Evolutionary conservation across 495 filamentous ascomycete genomes (phyloP).

Genomic region (Clohesyomyces aquaticus): DNA sequence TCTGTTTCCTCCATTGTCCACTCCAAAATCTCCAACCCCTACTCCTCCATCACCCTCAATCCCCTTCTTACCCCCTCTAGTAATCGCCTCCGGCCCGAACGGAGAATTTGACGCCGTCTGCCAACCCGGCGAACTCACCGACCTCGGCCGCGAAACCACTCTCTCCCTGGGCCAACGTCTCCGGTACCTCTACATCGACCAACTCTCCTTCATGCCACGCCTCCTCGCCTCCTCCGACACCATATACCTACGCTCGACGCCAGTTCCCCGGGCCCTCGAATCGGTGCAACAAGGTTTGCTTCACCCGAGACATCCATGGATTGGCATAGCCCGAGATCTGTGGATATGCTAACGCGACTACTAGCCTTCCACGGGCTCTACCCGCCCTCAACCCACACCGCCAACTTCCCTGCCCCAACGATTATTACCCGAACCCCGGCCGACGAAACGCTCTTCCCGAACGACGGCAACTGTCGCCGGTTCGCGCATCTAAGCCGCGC

Average conservation of each 20-base stretch:
- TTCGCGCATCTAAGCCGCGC: slow-evolving; percentile 78
- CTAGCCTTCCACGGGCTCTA: slow-evolving; percentile 90
- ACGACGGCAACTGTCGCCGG: slow-evolving; percentile 80
- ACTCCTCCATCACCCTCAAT: not conserved
- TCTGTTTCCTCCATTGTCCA: no score
- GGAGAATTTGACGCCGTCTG: slow-evolving; percentile 78
- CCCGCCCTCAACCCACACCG: slow-evolving; percentile 67
- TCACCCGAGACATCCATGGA: no score
- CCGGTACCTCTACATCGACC: slow-evolving; percentile 83
- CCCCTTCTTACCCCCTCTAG: slow-evolving; percentile 10
- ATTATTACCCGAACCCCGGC: slow-evolving; percentile 71
- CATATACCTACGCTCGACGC: slow-evolving; percentile 84
- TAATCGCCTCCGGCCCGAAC: slow-evolving; percentile 66
- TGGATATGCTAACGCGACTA: no score
- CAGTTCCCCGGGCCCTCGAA: slow-evolving; percentile 82
- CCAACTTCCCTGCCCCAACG: slow-evolving; percentile 68
- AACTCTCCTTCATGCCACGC: slow-evolving; percentile 79
- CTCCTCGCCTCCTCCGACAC: slow-evolving; percentile 66
- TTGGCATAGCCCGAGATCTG: no score
- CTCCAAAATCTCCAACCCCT: not conserved
- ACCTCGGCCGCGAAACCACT: slow-evolving; percentile 82
- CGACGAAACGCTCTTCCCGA: slow-evolving; percentile 93
- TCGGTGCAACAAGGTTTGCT: slow-evolving; percentile 89
- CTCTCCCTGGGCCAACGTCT: slow-evolving; percentile 77
- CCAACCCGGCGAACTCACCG: slow-evolving; percentile 85